Evolutionary conservation across 1,284 basidiomycete species (phyloP).

Genomic region (Gastroboletus turbinatus): DNA sequence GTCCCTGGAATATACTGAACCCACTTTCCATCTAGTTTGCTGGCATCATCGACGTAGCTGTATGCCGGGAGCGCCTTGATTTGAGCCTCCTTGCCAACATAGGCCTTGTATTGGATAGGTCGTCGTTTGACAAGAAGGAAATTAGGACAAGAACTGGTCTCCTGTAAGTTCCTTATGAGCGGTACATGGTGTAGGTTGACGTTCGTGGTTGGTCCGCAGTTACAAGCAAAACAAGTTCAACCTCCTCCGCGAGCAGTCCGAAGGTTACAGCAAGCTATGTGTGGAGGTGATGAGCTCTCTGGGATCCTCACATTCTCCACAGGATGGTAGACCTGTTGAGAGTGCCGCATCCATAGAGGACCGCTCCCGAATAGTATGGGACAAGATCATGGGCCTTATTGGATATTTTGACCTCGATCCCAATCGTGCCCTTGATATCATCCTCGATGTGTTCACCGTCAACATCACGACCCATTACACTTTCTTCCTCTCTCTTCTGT

Average conservation of each 20-base stretch:
- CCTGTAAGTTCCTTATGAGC: constrained; percentile 55
- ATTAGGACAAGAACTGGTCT: constrained; percentile 74
- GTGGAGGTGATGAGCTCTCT: constrained; percentile 81
- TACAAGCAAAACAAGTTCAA: constrained; percentile 99
- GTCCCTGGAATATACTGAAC: constrained; percentile 1
- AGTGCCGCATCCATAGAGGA: constrained; percentile 53
- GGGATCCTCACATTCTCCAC: constrained; percentile 66
- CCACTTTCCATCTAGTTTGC: constrained; percentile 17
- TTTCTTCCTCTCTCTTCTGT: constrained; percentile 90
- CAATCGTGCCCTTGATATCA: constrained; percentile 89
- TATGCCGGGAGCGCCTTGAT: constrained; percentile 75
- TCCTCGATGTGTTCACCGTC: constrained; percentile 87
- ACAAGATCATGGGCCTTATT: constrained; percentile 83
- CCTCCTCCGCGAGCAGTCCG: constrained; percentile 93
- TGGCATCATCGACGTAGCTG: constrained; percentile 53
- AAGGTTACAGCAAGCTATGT: constrained; percentile 93
- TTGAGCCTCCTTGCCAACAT: constrained; percentile 56
- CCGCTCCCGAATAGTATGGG: constrained; percentile 79
- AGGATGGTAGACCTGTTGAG: constrained; percentile 62
- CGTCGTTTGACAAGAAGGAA: constrained; percentile 68
- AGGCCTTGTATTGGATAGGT: constrained; percentile 64
- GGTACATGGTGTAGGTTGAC: constrained; percentile 7
- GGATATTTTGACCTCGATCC: constrained; percentile 97
- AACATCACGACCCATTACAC: constrained; percentile 82
- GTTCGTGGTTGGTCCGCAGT: constrained; percentile 39